These are phyloP conservation scores for Trifolium fragiferum DNA, from an alignment of 306 rosid genomes.

Conservation along the genomic window DNA sequence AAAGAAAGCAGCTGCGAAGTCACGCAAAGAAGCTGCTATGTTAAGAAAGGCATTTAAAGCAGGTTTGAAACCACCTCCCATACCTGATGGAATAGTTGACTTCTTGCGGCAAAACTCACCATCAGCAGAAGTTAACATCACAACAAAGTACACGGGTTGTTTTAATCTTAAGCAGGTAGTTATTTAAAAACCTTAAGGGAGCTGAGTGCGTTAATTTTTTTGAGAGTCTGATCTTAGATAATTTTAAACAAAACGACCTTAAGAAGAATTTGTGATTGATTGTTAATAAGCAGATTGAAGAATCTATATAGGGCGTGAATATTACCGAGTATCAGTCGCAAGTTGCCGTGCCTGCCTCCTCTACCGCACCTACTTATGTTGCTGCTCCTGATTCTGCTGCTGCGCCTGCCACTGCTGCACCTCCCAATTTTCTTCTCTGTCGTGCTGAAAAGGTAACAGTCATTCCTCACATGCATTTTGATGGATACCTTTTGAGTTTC, in stretches of 20 bases:
- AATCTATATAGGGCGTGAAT: too few relatives aligned
- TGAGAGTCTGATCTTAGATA: not conserved
- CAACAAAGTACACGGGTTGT: not conserved
- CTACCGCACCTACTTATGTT: not conserved
- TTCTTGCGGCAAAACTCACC: conserved; percentile 1
- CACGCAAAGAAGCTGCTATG: not conserved
- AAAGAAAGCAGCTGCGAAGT: not conserved
- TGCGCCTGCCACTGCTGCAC: not conserved
- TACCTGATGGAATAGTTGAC: conserved; percentile 4
- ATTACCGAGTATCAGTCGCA: not conserved
- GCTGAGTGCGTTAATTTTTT: not conserved
- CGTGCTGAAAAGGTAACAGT: not conserved
- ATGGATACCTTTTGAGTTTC: not conserved
- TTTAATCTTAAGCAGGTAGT: not conserved
- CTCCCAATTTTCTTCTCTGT: not conserved
- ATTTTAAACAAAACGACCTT: not conserved
- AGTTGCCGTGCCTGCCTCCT: not conserved
- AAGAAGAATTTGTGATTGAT: not conserved
- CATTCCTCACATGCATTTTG: not conserved
- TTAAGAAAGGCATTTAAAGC: not conserved
- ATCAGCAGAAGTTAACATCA: not conserved
- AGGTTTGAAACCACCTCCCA: not conserved
- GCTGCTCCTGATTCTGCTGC: not conserved
- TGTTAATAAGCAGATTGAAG: too few relatives aligned
- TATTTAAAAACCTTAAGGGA: not conserved